These are phyloP conservation scores for Colletotrichum camelliae DNA, from an alignment of 2,329 filamentous ascomycete genomes.

Conservation along the genomic window DNA sequence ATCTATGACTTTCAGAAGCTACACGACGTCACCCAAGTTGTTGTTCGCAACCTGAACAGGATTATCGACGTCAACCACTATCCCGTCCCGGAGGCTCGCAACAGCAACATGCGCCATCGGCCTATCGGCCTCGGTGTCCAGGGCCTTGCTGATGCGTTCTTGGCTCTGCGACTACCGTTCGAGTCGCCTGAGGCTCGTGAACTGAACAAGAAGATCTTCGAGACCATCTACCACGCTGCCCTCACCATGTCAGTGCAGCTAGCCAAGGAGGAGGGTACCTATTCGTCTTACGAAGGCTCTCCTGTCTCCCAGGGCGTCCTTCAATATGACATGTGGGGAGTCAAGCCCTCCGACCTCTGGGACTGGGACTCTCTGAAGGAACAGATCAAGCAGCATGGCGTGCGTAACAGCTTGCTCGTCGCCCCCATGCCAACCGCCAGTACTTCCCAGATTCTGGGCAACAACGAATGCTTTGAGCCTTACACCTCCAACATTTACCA, in stretches of 20 bases:
- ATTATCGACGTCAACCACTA: slow-evolving; percentile 99
- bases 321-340: slow-evolving; percentile 98
- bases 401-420: slow-evolving; percentile 93
- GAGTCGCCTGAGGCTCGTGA: slow-evolving; percentile 93
- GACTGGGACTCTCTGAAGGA: slow-evolving; percentile 91
- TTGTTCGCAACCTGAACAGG: slow-evolving; percentile 95
- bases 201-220: slow-evolving; percentile 98
- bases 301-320: slow-evolving; percentile 95
- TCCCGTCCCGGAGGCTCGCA: slow-evolving; percentile 90
- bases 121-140: slow-evolving; percentile 97
- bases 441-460: slow-evolving; percentile 96
- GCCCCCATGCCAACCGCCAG: slow-evolving; percentile 98
- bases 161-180: slow-evolving; percentile 94
- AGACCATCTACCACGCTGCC: slow-evolving; percentile 98
- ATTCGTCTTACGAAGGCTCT: slow-evolving; percentile 90
- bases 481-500: slow-evolving; percentile 99
- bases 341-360: slow-evolving; percentile 93
- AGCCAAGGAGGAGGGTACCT: slow-evolving; percentile 82
- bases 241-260: slow-evolving; percentile 88
- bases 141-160: slow-evolving; percentile 96
- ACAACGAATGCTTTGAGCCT: slow-evolving; percentile 99
- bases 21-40: slow-evolving; percentile 90
- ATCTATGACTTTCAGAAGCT: slow-evolving; percentile 96
- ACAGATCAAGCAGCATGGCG: slow-evolving; percentile 89
- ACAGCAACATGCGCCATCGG: slow-evolving; percentile 96